phyloP scores from a whole-genome alignment of 306 rosid species.

The Vigna hirtella region DNA sequence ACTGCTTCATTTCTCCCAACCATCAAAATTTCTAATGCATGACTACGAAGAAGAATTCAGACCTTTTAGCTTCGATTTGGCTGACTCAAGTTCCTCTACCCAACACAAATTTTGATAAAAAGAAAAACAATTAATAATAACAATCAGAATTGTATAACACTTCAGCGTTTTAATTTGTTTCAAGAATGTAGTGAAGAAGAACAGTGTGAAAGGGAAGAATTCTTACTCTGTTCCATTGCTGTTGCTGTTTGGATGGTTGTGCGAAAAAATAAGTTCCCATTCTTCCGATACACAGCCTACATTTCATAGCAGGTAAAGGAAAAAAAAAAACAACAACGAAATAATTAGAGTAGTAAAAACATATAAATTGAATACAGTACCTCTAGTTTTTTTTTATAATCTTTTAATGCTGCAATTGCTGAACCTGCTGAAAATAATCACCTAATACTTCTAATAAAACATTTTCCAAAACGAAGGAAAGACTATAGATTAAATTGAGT shows the following conservation, averaged over 20 bases:
- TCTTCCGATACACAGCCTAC: slow-evolving; percentile 74
- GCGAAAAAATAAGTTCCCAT: slow-evolving; percentile 72
- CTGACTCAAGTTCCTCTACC: slow-evolving; percentile 67
- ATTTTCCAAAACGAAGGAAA: neutral
- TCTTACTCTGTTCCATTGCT: slow-evolving; percentile 69
- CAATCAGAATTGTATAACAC: neutral
- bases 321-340: neutral
- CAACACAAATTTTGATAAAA: slow-evolving; percentile 15
- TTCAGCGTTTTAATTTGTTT: neutral
- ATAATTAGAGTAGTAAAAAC: neutral
- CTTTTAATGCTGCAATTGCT: neutral
- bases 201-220: slow-evolving; percentile 2
- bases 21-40: neutral
- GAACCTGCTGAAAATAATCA: neutral
- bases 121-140: neutral
- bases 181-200: slow-evolving; percentile 1
- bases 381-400: neutral
- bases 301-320: neutral
- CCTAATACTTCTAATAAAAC: neutral
- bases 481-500: neutral
- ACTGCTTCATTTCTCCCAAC: slow-evolving; percentile 26
- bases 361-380: neutral
- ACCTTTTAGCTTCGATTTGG: slow-evolving; percentile 56
- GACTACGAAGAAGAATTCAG: slow-evolving; percentile 57
- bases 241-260: slow-evolving; percentile 69